Conservation (phyloP, 495 filamentous ascomycete species). For the Pseudotulostoma volvatum region DNA sequence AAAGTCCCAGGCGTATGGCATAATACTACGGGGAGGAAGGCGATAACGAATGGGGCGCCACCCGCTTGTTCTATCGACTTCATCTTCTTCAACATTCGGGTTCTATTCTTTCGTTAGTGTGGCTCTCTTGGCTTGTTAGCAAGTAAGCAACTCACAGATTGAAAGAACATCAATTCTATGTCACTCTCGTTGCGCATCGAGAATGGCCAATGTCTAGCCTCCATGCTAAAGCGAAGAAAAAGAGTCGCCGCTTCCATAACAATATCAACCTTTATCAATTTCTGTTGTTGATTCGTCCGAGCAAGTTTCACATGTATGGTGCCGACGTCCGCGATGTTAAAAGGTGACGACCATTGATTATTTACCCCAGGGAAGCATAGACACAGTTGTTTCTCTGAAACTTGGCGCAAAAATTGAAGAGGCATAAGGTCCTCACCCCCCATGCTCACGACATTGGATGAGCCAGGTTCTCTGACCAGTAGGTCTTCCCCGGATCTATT, state of each 20-base stretch:
- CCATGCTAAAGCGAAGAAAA: constrained; percentile 78
- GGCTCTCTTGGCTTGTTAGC: too few species aligned
- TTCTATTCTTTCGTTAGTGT: constrained; percentile 31
- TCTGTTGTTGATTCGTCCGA: constrained; percentile 74
- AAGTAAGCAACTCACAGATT: constrained; percentile 33
- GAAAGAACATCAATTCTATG: constrained; percentile 87
- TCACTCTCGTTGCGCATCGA: constrained; percentile 97
- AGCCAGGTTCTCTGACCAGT: constrained; percentile 75
- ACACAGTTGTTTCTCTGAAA: constrained; percentile 69
- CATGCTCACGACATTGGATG: constrained; percentile 61
- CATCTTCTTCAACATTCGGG: constrained; percentile 58
- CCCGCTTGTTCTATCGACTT: constrained; percentile 57
- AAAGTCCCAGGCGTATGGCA: constrained; percentile 99
- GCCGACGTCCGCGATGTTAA: constrained; percentile 89
- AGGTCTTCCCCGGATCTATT: constrained; percentile 81
- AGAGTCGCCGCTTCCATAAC: constrained; percentile 84
- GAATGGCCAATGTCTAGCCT: constrained; percentile 92
- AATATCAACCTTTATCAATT: constrained; percentile 72
- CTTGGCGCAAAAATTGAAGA: constrained; percentile 69
- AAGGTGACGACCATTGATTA: constrained; percentile 95
- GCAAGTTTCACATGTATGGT: constrained; percentile 86
- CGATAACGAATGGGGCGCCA: constrained; percentile 87
- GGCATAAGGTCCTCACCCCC: constrained; percentile 63
- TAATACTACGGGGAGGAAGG: constrained; percentile 88
- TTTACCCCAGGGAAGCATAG: constrained; percentile 89